Percentiles rank a stretch among this genome's conserved stretches.
These are phyloP conservation scores for Hericium coralloides DNA, from an alignment of 768 basidiomycete species.

Conservation along the genomic window DNA sequence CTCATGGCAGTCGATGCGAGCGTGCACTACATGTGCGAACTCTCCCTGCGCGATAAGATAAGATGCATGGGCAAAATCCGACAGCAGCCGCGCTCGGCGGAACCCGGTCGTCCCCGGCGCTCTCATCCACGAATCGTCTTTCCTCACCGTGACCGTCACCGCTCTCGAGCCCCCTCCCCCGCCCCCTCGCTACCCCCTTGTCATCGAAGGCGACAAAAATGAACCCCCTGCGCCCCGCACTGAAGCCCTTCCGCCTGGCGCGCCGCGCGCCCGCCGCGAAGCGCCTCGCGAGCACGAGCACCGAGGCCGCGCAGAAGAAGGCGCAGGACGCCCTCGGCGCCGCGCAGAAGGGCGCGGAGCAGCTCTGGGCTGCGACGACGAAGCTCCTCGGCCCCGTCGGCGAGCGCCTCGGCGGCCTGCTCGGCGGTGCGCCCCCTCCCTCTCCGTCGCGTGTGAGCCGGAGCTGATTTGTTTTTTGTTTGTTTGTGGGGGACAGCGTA, in stretches of 20 bases:
- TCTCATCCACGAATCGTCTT: neutral
- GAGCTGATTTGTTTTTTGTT: no score
- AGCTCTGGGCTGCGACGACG: constrained; percentile 41
- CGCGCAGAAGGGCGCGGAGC: constrained; percentile 48
- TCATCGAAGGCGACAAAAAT: neutral
- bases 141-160: neutral
- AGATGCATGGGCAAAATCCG: neutral
- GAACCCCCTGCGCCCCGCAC: neutral
- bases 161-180: neutral
- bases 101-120: neutral
- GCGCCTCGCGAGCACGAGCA: constrained; percentile 3
- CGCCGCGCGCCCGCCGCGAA: constrained; percentile 2
- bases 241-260: neutral
- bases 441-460: neutral
- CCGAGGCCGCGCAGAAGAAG: constrained; percentile 54
- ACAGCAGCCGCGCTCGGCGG: neutral
- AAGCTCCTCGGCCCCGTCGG: constrained; percentile 40
- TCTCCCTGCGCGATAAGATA: neutral
- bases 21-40: neutral
- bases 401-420: constrained; percentile 45
- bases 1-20: neutral
- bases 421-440: constrained; percentile 37
- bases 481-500: constrained; percentile 62
- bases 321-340: constrained; percentile 56
- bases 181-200: neutral